A percentile compares a stretch with the other conserved stretches of the same genome.
These are phyloP conservation scores for Talaromyces sp. DNA, from an alignment of 2,329 filamentous ascomycete species.

Conservation along the genomic window DNA sequence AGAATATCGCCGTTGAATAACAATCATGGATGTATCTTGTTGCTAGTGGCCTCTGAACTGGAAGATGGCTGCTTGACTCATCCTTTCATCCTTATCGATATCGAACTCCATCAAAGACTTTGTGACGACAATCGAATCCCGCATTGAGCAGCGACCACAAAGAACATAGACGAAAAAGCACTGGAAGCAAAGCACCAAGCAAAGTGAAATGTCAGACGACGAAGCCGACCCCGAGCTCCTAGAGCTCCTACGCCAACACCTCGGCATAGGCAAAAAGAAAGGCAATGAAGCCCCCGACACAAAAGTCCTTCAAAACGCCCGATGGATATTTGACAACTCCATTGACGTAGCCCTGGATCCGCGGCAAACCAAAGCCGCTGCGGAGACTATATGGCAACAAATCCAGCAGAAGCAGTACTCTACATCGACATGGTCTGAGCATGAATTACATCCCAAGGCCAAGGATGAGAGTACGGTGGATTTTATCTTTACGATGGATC, in stretches of 20 bases:
- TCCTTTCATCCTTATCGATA: conserved; percentile 8
- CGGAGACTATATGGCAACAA: conserved; percentile 69
- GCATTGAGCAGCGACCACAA: background rate
- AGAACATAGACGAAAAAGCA: background rate
- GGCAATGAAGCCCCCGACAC: conserved; percentile 64
- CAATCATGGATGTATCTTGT: background rate
- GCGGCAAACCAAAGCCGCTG: conserved; percentile 75
- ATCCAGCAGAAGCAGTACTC: conserved; percentile 85
- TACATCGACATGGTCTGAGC: conserved; percentile 78
- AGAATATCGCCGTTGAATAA: no score
- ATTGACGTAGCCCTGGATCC: conserved; percentile 90
- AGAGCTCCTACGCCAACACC: conserved; percentile 76
- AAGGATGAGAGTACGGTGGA: conserved; percentile 77
- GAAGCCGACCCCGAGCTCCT: conserved; percentile 86
- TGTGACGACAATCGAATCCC: background rate
- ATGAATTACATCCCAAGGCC: conserved; percentile 81
- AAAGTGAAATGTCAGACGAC: conserved; percentile 72
- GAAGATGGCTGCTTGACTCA: conserved; percentile 3
- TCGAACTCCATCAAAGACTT: background rate
- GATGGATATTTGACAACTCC: conserved; percentile 85
- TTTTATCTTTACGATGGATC: conserved; percentile 96
- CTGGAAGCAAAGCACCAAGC: background rate
- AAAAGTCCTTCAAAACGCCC: conserved; percentile 74
- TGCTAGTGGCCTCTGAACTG: background rate
- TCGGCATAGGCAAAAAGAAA: conserved; percentile 53